phyloP scores from a whole-genome alignment of 441 rosid species.

The Erodium trifolium region DNA sequence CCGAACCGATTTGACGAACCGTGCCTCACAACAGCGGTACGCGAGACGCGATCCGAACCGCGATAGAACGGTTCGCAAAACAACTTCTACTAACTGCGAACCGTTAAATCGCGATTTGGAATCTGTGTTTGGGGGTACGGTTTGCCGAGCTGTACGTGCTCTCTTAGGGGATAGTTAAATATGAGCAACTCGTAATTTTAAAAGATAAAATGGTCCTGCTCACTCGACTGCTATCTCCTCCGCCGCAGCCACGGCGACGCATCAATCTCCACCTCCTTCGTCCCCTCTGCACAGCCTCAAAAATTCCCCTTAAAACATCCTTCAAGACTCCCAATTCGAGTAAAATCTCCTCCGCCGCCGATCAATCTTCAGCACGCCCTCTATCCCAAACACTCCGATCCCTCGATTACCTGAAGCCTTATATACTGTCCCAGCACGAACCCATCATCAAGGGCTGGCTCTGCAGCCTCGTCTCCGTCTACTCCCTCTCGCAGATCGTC shows the following conservation, averaged over 20 bases:
- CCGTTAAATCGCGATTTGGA: no score
- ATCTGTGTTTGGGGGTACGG: no score
- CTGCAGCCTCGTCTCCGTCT: slow-evolving; percentile 59
- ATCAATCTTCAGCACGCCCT: slow-evolving; percentile 13
- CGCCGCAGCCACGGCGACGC: not conserved
- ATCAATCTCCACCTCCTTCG: slow-evolving; percentile 12
- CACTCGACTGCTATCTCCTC: no score
- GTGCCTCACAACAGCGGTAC: no score
- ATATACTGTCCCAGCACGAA: slow-evolving; percentile 40
- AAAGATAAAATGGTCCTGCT: no score
- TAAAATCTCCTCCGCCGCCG: slow-evolving; percentile 11
- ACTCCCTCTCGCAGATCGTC: slow-evolving; percentile 60
- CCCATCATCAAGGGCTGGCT: slow-evolving; percentile 71
- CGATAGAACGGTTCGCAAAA: no score
- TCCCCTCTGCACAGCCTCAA: not conserved
- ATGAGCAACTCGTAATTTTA: no score
- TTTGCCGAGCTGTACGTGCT: no score
- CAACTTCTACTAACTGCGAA: no score
- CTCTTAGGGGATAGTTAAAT: no score
- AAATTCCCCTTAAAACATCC: slow-evolving; percentile 20
- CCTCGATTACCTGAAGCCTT: slow-evolving; percentile 43
- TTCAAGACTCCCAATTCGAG: slow-evolving; percentile 22
- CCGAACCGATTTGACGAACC: no score
- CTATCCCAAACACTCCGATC: slow-evolving; percentile 23
- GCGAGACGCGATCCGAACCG: no score